Base-by-base conservation (phyloP, 2,329 filamentous ascomycete species). In the Penicillium sp. region DNA sequence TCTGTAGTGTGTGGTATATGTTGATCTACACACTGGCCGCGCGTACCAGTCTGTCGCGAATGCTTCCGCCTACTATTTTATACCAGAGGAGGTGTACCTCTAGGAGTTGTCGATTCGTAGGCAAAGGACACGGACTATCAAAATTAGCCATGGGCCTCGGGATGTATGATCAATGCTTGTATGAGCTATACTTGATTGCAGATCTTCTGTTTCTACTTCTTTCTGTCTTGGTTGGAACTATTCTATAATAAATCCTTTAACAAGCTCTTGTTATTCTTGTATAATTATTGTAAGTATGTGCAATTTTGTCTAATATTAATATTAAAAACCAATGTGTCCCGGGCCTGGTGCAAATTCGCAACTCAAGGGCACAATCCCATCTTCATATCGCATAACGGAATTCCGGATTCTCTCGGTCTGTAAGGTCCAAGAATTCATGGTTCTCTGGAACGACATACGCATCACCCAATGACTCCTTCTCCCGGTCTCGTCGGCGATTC, bases 381-480 rank as follows among this genome's bases (percentile, higher is more conserved):
- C 6, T 33, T 60, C 33, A 69, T 25, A 68, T 50, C 6, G 62
- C 65, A 55, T 67, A 69, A 41, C 67, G 42, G 42, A 69, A 69
- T 38, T 69, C 62, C 12, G 37, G 56, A 50, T 69, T 69, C 43
- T 69, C 58, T n/a, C 65, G 60, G 41, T 69, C 66, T 4, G 67
- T 69, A 42, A 65, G 19, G 42, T 69, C 67, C 33, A 69, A 57
- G 37, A 74, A 73, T 50, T 73, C 71, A 43, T 72, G 69, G 42
- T 73, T 72, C 43, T 73, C 63, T 42, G 72, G 69, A 8, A 66
- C 56, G 4, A 61, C 62, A 38, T 69, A 63, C 19, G 54, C 61
- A 35, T 65, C 60, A 2, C 67, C 71, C 8, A 62, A 48, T 8
- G 61, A 62, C 23, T 50, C 63, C 54, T 64, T 72, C 56, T 66